Conservation (phyloP, 2,329 filamentous ascomycete species). For the Colletotrichum sp. region DNA sequence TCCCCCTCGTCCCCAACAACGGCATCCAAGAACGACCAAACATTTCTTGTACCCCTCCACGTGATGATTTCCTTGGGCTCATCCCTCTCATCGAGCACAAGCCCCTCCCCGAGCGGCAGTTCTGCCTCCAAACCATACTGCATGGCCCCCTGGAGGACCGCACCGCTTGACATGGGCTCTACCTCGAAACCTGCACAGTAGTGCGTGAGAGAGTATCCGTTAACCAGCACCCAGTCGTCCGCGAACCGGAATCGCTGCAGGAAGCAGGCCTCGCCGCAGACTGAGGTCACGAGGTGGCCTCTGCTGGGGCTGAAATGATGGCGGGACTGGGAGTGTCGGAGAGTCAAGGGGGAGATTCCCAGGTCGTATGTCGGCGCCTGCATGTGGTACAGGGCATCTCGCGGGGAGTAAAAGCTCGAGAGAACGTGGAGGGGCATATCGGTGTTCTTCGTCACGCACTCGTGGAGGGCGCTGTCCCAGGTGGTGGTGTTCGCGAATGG, state of each 20-base stretch:
- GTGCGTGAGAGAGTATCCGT: constrained; percentile 49
- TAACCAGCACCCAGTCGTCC: constrained; percentile 53
- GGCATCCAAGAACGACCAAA: constrained; percentile 48
- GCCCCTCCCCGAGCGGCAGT: constrained; percentile 28
- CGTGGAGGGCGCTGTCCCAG: constrained; percentile 48
- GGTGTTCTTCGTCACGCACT: constrained; percentile 41
- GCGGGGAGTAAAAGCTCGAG: constrained; percentile 46
- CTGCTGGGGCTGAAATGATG: constrained; percentile 44
- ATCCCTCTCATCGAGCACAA: constrained; percentile 35
- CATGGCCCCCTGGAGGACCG: constrained; percentile 2
- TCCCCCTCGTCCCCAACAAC: constrained; percentile 36
- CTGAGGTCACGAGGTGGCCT: constrained; percentile 45
- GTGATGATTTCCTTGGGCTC: constrained; percentile 35
- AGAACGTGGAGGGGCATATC: constrained; percentile 44
- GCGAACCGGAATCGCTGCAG: constrained; percentile 51
- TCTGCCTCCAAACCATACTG: constrained; percentile 11
- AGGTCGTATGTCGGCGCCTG: constrained; percentile 40
- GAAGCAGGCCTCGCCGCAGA: constrained; percentile 52
- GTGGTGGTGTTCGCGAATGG: constrained; percentile 26
- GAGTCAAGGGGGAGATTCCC: constrained; percentile 43
- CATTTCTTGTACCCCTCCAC: constrained; percentile 39
- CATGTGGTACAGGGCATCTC: constrained; percentile 33
- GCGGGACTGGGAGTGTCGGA: constrained; percentile 43
- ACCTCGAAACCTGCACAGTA: constrained; percentile 42
- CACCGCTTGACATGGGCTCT: constrained; percentile 7